Percentiles rank a stretch among this genome's conserved stretches.
phyloP scores from a whole-genome alignment of 495 filamentous ascomycete species.

The Amniculicola lignicola region DNA sequence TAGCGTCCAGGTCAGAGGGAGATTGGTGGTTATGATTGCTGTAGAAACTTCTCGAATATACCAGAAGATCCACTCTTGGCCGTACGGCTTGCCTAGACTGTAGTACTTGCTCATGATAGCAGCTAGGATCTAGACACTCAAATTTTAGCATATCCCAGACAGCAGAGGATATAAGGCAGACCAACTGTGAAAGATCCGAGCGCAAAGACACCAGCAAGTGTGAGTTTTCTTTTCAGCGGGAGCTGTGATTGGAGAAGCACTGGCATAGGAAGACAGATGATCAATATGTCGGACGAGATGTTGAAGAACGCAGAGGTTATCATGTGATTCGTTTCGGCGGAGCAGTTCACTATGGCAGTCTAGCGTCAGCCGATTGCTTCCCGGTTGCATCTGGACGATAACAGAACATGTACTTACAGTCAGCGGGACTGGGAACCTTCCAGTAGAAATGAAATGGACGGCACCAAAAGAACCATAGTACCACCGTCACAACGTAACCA shows the following conservation, averaged over 20 bases:
- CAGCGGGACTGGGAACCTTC: conserved; percentile 45
- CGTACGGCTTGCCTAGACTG: conserved; percentile 57
- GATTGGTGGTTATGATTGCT: conserved; percentile 59
- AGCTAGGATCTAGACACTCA: conserved; percentile 49
- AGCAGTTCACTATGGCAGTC: conserved; percentile 34
- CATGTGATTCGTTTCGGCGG: conserved; percentile 52
- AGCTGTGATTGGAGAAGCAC: conserved; percentile 55
- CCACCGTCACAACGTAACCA: conserved; percentile 55
- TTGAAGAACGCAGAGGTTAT: conserved; percentile 66
- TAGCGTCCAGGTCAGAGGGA: conserved; percentile 60
- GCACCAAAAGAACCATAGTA: conserved; percentile 63
- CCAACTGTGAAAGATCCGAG: conserved; percentile 58
- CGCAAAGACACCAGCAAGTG: conserved; percentile 48
- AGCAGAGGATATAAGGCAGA: background rate
- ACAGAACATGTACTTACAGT: conserved; percentile 4
- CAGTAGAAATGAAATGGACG: conserved; percentile 60
- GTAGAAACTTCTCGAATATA: conserved; percentile 65
- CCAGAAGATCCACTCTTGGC: conserved; percentile 61
- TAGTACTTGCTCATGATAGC: conserved; percentile 65
- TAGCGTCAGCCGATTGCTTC: background rate
- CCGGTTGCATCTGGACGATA: conserved; percentile 36
- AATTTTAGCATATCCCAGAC: background rate
- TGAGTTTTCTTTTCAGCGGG: conserved; percentile 48
- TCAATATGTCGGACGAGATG: conserved; percentile 60
- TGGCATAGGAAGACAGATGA: conserved; percentile 60